These are phyloP conservation scores for Coccomyxa sp. DNA, from an alignment of 139 green algal genomes.

Conservation along the genomic window DNA sequence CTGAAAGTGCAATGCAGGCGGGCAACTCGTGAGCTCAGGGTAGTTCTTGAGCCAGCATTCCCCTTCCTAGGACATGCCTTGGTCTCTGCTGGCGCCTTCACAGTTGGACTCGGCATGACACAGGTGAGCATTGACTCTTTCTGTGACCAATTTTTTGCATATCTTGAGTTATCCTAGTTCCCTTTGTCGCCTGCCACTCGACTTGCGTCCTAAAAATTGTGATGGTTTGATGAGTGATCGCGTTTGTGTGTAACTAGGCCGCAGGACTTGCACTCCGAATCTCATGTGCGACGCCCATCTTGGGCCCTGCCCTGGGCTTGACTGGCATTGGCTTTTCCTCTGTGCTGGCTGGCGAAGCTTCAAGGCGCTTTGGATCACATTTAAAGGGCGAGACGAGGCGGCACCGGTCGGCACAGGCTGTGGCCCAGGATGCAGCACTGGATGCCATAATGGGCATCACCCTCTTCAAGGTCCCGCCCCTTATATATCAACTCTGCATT, in stretches of 20 bases:
- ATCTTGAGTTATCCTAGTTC: neutral
- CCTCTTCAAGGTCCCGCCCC: slow-evolving; percentile 45
- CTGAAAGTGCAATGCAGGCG: neutral
- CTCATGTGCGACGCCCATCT: slow-evolving; percentile 60
- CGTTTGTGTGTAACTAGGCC: slow-evolving; percentile 5
- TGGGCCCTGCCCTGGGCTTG: slow-evolving; percentile 40
- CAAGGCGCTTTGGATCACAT: neutral
- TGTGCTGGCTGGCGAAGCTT: slow-evolving; percentile 48
- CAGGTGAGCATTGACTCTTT: neutral
- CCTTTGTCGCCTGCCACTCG: neutral
- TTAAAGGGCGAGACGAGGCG: neutral
- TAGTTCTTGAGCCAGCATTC: neutral
- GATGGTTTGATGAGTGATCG: neutral
- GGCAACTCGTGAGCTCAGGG: neutral
- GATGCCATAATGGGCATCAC: slow-evolving; percentile 53
- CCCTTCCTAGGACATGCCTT: neutral
- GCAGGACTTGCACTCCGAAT: slow-evolving; percentile 45
- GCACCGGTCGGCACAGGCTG: slow-evolving; percentile 7
- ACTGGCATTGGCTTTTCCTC: slow-evolving; percentile 53
- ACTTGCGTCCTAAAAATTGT: neutral
- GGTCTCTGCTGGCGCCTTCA: neutral
- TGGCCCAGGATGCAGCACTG: slow-evolving; percentile 32
- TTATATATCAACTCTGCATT: neutral
- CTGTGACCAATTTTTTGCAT: neutral
- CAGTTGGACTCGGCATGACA: neutral